Evolutionary conservation across 2,329 filamentous ascomycete genomes (phyloP).

Genomic region (Fusarium floridanum): DNA sequence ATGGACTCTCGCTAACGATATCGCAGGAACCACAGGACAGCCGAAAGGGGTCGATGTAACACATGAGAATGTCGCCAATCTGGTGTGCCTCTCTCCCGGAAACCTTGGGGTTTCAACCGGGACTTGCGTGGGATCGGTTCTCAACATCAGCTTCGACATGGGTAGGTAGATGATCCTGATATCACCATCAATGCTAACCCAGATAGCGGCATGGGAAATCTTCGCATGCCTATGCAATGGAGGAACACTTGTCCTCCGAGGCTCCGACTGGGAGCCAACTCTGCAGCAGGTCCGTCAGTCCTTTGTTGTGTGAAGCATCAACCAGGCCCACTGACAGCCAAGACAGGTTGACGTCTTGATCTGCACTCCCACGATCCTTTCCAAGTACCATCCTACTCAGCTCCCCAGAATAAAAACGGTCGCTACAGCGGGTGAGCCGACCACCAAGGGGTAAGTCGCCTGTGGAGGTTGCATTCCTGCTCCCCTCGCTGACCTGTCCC

Average conservation of each 20-base stretch:
- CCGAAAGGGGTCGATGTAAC: slow-evolving; percentile 71
- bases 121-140: slow-evolving; percentile 65
- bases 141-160: slow-evolving; percentile 73
- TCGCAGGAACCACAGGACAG: slow-evolving; percentile 64
- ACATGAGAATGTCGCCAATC: slow-evolving; percentile 67
- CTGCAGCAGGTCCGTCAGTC: slow-evolving; percentile 57
- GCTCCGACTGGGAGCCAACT: slow-evolving; percentile 61
- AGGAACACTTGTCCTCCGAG: slow-evolving; percentile 66
- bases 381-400: slow-evolving; percentile 60
- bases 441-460: slow-evolving; percentile 55
- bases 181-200: slow-evolving; percentile 21
- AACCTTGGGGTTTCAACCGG: slow-evolving; percentile 64
- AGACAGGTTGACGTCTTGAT: slow-evolving; percentile 65
- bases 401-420: slow-evolving; percentile 66
- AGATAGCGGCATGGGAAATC: slow-evolving; percentile 70
- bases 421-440: slow-evolving; percentile 69
- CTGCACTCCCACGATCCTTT: slow-evolving; percentile 67
- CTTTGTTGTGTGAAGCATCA: not conserved
- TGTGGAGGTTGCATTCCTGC: not conserved
- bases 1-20: slow-evolving; percentile 2
- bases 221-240: slow-evolving; percentile 69
- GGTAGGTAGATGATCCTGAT: slow-evolving; percentile 55
- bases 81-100: slow-evolving; percentile 64
- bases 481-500: slow-evolving; percentile 21
- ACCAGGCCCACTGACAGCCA: slow-evolving; percentile 9